A percentile compares a stretch with the other conserved stretches of the same genome.
phyloP scores from a whole-genome alignment of 2,329 filamentous ascomycete genomes.

The Emmonsia crescens region DNA sequence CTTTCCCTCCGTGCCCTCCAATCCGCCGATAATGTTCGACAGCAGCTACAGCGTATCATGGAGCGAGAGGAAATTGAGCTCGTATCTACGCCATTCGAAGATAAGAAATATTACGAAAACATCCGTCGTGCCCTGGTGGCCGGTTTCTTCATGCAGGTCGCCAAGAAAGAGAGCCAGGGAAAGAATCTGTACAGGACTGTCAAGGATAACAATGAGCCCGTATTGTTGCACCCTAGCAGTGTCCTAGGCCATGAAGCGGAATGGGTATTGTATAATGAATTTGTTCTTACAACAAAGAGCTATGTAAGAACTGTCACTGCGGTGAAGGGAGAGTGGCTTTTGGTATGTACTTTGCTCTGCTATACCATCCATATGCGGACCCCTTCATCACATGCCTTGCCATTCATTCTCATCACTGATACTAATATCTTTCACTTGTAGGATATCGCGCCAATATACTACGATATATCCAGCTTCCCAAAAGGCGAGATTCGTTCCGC shows the following conservation, averaged over 20 bases:
- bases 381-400: background rate
- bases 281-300: slow-evolving; percentile 95
- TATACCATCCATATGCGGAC: background rate
- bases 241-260: slow-evolving; percentile 81
- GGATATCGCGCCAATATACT: slow-evolving; percentile 92
- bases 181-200: slow-evolving; percentile 84
- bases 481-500: slow-evolving; percentile 76
- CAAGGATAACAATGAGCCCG: slow-evolving; percentile 81
- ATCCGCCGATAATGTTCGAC: slow-evolving; percentile 86
- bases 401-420: background rate
- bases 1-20: slow-evolving; percentile 78
- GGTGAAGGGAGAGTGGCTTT: slow-evolving; percentile 85
- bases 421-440: slow-evolving; percentile 24
- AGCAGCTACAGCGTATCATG: slow-evolving; percentile 93
- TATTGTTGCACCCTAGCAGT: slow-evolving; percentile 86
- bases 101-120: slow-evolving; percentile 97
- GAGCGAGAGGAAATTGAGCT: slow-evolving; percentile 80
- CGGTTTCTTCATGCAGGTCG: slow-evolving; percentile 99
- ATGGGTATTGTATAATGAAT: slow-evolving; percentile 98
- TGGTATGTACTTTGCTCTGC: slow-evolving; percentile 48
- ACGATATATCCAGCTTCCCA: slow-evolving; percentile 68
- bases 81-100: slow-evolving; percentile 76
- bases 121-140: slow-evolving; percentile 85
- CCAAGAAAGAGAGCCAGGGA: slow-evolving; percentile 77
- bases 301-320: slow-evolving; percentile 91